A percentile compares a stretch with the other conserved stretches of the same genome.
Evolutionary conservation across 306 rosid species (phyloP).

Genomic region (Casuarina cunninghamiana): DNA sequence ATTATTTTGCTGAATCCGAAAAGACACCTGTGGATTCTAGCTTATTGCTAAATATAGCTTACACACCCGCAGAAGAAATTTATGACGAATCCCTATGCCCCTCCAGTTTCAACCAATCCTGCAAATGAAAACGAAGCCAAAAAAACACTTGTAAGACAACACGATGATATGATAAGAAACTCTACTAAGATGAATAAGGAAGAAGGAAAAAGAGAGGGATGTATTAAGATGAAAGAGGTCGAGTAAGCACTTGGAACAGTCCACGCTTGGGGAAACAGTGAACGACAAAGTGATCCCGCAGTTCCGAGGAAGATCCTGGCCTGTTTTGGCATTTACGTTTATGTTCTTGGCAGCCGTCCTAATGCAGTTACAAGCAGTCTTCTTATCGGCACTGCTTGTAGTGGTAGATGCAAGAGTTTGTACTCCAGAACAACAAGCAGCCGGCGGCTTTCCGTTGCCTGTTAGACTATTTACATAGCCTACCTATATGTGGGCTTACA

Average conservation of each 20-base stretch:
- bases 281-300: constrained; percentile 56
- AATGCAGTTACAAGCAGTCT: constrained; percentile 67
- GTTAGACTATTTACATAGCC: no score
- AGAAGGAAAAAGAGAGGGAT: background rate
- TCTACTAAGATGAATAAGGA: background rate
- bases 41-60: no score
- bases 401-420: constrained; percentile 60
- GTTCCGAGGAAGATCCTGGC: constrained; percentile 61
- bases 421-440: constrained; percentile 63
- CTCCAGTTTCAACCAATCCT: constrained; percentile 32
- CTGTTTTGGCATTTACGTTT: constrained; percentile 47
- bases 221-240: background rate
- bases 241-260: constrained; percentile 61
- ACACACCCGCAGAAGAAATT: no score
- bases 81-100: background rate
- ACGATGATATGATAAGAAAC: background rate
- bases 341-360: constrained; percentile 51
- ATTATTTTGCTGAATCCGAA: no score
- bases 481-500: no score
- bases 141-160: background rate
- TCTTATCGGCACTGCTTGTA: constrained; percentile 49
- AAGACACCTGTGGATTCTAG: no score
- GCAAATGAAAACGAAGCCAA: constrained; percentile 23
- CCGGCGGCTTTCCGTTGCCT: constrained; percentile 60
- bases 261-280: constrained; percentile 52